These are phyloP conservation scores for Orbilia oligospora DNA, from an alignment of 2,329 filamentous ascomycete genomes.

Conservation along the genomic window DNA sequence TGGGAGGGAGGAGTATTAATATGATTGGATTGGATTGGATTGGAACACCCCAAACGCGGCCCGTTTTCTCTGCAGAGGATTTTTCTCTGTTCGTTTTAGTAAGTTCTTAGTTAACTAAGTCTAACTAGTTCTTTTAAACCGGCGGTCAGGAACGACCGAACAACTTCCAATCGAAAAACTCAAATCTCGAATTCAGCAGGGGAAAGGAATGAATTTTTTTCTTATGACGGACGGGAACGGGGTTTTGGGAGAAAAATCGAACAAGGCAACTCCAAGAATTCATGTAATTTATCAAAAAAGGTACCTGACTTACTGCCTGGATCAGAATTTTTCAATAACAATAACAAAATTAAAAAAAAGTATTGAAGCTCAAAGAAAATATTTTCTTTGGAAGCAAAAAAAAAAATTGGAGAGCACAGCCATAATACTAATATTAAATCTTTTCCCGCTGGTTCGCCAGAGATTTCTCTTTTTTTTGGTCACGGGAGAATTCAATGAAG, in stretches of 20 bases:
- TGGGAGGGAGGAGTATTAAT: background rate
- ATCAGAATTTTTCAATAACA: background rate
- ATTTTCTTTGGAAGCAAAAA: background rate
- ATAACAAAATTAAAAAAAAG: background rate
- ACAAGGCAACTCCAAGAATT: conserved; percentile 1
- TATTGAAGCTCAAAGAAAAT: background rate
- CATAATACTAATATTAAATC: too few species aligned
- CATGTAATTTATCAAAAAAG: background rate
- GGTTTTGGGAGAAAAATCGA: background rate
- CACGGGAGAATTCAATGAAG: background rate
- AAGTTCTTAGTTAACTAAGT: too few species aligned
- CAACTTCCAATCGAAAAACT: too few species aligned
- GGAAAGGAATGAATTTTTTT: too few species aligned
- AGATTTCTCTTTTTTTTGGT: background rate
- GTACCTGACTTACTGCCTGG: conserved; percentile 11
- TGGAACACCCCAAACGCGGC: too few species aligned
- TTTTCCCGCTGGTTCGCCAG: background rate
- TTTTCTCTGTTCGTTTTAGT: too few species aligned
- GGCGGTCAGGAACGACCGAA: too few species aligned
- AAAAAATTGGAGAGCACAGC: background rate
- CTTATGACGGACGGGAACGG: too few species aligned
- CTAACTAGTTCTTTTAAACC: too few species aligned
- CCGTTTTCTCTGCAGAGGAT: too few species aligned
- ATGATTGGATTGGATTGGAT: too few species aligned
- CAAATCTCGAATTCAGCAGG: too few species aligned